These are phyloP conservation scores for Conoideocrella luteorostrata DNA, from an alignment of 2,329 filamentous ascomycete genomes.

Conservation along the genomic window DNA sequence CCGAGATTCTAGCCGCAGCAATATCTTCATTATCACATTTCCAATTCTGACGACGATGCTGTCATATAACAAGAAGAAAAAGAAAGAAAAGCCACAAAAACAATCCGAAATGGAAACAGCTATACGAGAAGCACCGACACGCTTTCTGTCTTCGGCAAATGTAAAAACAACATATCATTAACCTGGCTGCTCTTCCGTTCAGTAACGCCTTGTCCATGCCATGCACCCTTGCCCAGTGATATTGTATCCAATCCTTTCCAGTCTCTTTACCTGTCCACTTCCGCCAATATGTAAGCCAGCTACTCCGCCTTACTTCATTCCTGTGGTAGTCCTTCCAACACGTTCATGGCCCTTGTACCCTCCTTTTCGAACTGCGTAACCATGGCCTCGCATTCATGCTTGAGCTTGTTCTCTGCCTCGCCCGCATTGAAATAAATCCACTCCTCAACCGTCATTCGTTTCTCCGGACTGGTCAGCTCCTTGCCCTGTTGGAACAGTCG, in stretches of 20 bases:
- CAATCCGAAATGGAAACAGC: too few relatives aligned
- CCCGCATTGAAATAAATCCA: conserved; percentile 82
- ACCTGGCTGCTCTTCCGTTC: neutral
- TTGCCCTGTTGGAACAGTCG: conserved; percentile 48
- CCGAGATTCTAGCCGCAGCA: too few relatives aligned
- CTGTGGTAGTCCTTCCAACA: conserved; percentile 65
- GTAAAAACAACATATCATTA: neutral
- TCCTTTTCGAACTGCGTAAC: conserved; percentile 79
- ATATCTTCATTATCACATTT: too few relatives aligned
- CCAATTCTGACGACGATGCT: too few relatives aligned
- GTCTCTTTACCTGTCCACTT: neutral
- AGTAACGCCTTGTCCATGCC: neutral
- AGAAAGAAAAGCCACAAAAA: too few relatives aligned
- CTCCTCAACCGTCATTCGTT: conserved; percentile 85
- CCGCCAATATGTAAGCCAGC: neutral
- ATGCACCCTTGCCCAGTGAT: neutral
- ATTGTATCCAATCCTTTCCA: neutral
- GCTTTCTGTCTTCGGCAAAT: too few relatives aligned
- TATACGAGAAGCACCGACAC: too few relatives aligned
- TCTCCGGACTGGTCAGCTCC: conserved; percentile 68
- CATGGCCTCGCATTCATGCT: conserved; percentile 73
- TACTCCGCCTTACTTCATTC: conserved; percentile 25
- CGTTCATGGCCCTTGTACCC: conserved; percentile 69
- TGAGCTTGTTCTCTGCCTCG: conserved; percentile 72
- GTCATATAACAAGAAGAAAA: too few relatives aligned